Evolutionary conservation across 1,284 basidiomycete species (phyloP), one percentile per base, ranked within the genome.

Genomic region (Ganoderma lucidum): DNA sequence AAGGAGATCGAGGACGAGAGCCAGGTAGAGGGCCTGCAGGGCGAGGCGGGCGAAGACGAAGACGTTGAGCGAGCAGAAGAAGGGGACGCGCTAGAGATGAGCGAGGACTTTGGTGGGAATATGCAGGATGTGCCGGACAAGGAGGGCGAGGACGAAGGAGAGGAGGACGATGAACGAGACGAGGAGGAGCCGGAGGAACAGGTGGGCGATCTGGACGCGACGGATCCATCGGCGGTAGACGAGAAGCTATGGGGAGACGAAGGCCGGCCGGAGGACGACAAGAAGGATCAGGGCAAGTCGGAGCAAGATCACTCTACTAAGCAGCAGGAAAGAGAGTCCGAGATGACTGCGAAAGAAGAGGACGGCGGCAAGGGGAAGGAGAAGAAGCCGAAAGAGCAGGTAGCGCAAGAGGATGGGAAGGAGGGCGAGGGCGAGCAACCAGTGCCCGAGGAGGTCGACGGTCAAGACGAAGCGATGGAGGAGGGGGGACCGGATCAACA

Each of bases 201-300:
- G 68, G 81, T 97, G 35, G 96, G 91, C 37, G 88, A 97, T 70
- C 85, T 98, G 55, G 96, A 98, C 80, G 89, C 91, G 1, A 84
- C 90, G n/a, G 96, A 98, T 80, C 94, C 95, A 9, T 87, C 90
- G 35, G 92, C 93, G 0, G 90, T 98, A 12, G 97, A 99, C 78
- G 97, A 99, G 82, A 99, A 99, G 83, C 86, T 99, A 74, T 99
- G 98, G 97, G 96, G 93, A 44, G 94, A 96, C 72, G 93, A 97
- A 72, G 78, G 83, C 37, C 84, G 87, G 62, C 78, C 81, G 17
- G 80, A 86, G 63, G 87, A 89, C 17, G 81, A 83, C 19, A 83
- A 86, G 37, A 82, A 88, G 64, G 83, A 82, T 63, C 83, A 87
- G 44, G 87, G 88, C 65, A 85, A 87, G 78, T 82, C 85, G 30